Percentiles rank a stretch among this genome's conserved stretches.
Evolutionary conservation across 805 yeast genomes (phyloP).

Genomic region (Wickerhamiella parazyma): DNA sequence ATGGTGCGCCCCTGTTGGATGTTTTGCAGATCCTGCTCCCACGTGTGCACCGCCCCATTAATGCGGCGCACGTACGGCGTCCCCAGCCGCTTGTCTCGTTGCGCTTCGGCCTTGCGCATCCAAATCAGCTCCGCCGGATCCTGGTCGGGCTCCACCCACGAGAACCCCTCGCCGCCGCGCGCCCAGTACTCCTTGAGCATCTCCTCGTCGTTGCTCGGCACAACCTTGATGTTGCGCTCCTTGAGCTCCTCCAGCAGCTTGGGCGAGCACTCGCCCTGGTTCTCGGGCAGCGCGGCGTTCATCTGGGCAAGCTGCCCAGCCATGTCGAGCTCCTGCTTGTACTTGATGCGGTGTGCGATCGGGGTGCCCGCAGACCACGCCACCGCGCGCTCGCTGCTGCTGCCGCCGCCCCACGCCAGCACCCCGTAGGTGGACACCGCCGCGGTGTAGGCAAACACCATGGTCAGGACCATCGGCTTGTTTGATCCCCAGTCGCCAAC

Average conservation of each 20-base stretch:
- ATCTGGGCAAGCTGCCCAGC: constrained; percentile 50
- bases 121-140: constrained; percentile 58
- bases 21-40: constrained; percentile 21
- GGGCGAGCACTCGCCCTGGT: constrained; percentile 29
- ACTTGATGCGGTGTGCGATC: constrained; percentile 48
- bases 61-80: constrained; percentile 18
- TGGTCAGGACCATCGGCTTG: constrained; percentile 29
- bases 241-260: constrained; percentile 24
- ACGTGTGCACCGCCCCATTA: constrained; percentile 17
- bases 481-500: constrained; percentile 28
- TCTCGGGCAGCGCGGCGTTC: constrained; percentile 36
- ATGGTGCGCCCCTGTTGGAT: constrained; percentile 15
- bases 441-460: constrained; percentile 36
- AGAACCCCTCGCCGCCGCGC: constrained; percentile 72
- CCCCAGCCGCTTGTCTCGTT: constrained; percentile 15
- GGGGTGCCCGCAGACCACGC: constrained; percentile 56
- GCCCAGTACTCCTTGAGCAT: constrained; percentile 77
- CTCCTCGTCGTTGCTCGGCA: constrained; percentile 48
- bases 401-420: constrained; percentile 36
- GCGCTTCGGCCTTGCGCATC: constrained; percentile 22
- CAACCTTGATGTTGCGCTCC: constrained; percentile 26
- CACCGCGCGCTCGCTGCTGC: constrained; percentile 40
- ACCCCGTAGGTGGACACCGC: constrained; percentile 37
- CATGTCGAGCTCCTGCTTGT: constrained; percentile 57
- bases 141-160: constrained; percentile 82